These are phyloP conservation scores for Torulaspora delbrueckii DNA, from an alignment of 805 yeast species.

Conservation along the genomic window DNA sequence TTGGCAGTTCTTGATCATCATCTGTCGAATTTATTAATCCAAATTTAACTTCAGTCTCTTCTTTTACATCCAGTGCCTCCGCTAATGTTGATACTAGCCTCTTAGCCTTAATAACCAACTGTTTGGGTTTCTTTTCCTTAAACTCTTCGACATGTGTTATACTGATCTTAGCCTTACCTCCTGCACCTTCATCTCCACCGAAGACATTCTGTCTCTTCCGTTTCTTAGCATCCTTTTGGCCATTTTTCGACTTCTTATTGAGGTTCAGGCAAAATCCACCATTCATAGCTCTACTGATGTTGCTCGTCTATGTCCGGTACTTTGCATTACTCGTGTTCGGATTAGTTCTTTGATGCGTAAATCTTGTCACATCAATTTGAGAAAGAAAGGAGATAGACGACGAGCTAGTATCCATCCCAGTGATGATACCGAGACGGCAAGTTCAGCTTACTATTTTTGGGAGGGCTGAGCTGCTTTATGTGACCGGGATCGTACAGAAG, in stretches of 20 bases:
- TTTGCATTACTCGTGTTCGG: background rate
- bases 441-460: background rate
- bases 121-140: conserved; percentile 6
- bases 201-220: conserved; percentile 21
- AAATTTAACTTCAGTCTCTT: conserved; percentile 1
- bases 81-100: conserved; percentile 3
- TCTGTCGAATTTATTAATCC: conserved; percentile 4
- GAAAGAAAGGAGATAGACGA: background rate
- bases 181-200: conserved; percentile 11
- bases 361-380: background rate
- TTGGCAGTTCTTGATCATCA: background rate
- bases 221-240: conserved; percentile 10
- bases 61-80: background rate
- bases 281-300: background rate
- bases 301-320: background rate
- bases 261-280: conserved; percentile 22
- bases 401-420: background rate
- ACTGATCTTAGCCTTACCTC: conserved; percentile 14
- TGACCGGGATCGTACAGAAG: background rate
- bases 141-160: conserved; percentile 22
- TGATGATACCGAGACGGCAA: conserved; percentile 6
- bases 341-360: background rate
- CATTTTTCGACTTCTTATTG: conserved; percentile 16
- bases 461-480: background rate
- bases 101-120: conserved; percentile 20